Conservation (phyloP, 768 basidiomycete species). For the Lentinula boryana region DNA sequence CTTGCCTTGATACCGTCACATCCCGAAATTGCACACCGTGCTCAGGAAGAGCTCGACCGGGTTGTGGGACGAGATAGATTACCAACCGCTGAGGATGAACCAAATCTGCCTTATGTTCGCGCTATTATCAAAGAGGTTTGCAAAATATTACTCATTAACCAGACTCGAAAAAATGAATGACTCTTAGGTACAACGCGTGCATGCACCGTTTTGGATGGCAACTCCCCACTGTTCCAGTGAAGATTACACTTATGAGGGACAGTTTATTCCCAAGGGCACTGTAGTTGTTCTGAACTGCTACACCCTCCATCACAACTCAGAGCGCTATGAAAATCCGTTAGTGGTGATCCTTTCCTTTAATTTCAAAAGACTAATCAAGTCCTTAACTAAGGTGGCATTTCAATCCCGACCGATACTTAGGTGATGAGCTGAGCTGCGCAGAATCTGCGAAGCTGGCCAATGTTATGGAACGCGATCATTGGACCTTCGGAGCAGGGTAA, state of each 20-base stretch:
- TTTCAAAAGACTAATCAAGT: not conserved
- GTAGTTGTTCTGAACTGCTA: slow-evolving; percentile 23
- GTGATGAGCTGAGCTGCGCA: slow-evolving; percentile 18
- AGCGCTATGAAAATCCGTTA: slow-evolving; percentile 26
- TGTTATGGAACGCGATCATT: slow-evolving; percentile 26
- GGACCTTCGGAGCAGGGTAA: slow-evolving; percentile 31
- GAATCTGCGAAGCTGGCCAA: slow-evolving; percentile 26
- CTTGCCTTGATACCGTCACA: slow-evolving; percentile 21
- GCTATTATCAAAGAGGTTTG: slow-evolving; percentile 21
- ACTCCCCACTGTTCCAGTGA: slow-evolving; percentile 21
- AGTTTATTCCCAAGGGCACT: slow-evolving; percentile 22
- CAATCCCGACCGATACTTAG: slow-evolving; percentile 30
- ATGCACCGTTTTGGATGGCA: slow-evolving; percentile 19
- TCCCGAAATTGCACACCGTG: slow-evolving; percentile 22
- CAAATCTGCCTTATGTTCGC: slow-evolving; percentile 19
- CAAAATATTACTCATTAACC: not conserved
- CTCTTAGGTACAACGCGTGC: slow-evolving; percentile 15
- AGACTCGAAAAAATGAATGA: not conserved
- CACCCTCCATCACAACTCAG: slow-evolving; percentile 18
- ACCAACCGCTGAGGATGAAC: slow-evolving; percentile 19
- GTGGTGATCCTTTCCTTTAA: not conserved
- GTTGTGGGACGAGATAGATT: slow-evolving; percentile 24
- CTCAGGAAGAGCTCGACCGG: slow-evolving; percentile 29
- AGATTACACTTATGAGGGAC: slow-evolving; percentile 26
- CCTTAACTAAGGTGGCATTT: slow-evolving; percentile 13